Evolutionary conservation across 768 basidiomycete species (phyloP).

Genomic region (Mycena metata): DNA sequence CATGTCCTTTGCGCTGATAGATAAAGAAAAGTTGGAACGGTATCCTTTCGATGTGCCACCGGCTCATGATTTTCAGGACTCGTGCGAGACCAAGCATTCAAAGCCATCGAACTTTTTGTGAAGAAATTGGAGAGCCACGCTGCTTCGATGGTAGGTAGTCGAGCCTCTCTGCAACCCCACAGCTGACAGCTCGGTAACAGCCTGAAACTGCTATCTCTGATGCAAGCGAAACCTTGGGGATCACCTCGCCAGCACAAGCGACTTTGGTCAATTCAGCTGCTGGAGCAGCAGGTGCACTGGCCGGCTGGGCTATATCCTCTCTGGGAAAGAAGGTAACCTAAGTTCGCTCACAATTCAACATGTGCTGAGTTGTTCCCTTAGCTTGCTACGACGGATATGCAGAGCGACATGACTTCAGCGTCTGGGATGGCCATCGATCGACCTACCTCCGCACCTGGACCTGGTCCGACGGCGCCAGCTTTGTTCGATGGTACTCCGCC

Average conservation of each 20-base stretch:
- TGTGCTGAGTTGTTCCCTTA: constrained; percentile 43
- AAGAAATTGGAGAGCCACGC: constrained; percentile 86
- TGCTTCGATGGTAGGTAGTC: constrained; percentile 77
- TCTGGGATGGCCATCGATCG: constrained; percentile 50
- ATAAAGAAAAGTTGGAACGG: constrained; percentile 87
- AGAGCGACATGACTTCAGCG: constrained; percentile 69
- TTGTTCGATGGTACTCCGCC: constrained; percentile 1
- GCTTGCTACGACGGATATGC: constrained; percentile 81
- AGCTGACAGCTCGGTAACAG: constrained; percentile 37
- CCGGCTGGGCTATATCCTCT: constrained; percentile 97
- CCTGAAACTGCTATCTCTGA: constrained; percentile 56
- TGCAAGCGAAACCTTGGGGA: constrained; percentile 44
- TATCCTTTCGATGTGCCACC: constrained; percentile 9
- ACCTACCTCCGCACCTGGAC: constrained; percentile 59
- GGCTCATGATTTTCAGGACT: constrained; percentile 61
- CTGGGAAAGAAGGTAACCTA: constrained; percentile 79
- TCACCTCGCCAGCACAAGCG: constrained; percentile 52
- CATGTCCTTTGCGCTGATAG: constrained; percentile 83
- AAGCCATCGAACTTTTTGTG: constrained; percentile 89
- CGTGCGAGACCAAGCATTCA: constrained; percentile 97
- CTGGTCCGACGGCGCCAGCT: constrained; percentile 33
- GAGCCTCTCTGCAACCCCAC: neutral
- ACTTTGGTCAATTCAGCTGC: constrained; percentile 87
- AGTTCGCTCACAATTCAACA: neutral
- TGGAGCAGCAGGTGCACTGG: constrained; percentile 91